Evolutionary conservation across 2,329 filamentous ascomycete genomes (phyloP), one percentile per base, ranked within the genome.

Genomic region (Xylariaceae sp.): DNA sequence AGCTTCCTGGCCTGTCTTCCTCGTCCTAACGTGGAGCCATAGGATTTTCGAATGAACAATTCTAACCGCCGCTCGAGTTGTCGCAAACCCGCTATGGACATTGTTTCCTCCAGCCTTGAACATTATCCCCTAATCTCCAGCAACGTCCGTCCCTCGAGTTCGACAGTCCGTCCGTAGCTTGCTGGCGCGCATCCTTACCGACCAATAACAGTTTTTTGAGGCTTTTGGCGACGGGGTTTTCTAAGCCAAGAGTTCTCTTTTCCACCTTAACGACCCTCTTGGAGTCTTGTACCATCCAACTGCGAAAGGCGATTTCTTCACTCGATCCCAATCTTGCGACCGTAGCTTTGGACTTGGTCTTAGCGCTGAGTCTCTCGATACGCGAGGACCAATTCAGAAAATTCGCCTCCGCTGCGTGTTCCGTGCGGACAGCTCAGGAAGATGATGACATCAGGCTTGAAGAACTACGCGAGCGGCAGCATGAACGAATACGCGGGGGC

Each of bases 401-500:
- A 15, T 15, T 51, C 49, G 57, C 53, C 23, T 45, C 52, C 37
- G 49, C 47, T 30, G 30, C 2, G 49, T 18, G 44, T 47, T 39
- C 30, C 34, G 41, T 45, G 41, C 39, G 47, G 9, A 39, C 23
- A 30, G 23, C 23, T 30, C 23, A 41, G 11, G 15, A 39, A 51
- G 2, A 61, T 64, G 61, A 67, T 64, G 66, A 56, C 64, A 41
- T 62, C 64, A 9, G 66, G 63, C 56, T 71, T 71, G 66, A 70
- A 68, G 61, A 71, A 69, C 58, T 72, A 71, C 62, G 68, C 69
- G n/a, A 66, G 66, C 51, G 68, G 59, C 41, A 68, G 64, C 51
- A 71, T 73, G 67, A 71, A 71, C 61, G 70, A 72, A 1, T 72
- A 69, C 53, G 64, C 63, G 4, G 65, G 66, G 1, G 41, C 58